phyloP scores from a whole-genome alignment of 2,329 filamentous ascomycete genomes.

The Fusarium zealandicum region DNA sequence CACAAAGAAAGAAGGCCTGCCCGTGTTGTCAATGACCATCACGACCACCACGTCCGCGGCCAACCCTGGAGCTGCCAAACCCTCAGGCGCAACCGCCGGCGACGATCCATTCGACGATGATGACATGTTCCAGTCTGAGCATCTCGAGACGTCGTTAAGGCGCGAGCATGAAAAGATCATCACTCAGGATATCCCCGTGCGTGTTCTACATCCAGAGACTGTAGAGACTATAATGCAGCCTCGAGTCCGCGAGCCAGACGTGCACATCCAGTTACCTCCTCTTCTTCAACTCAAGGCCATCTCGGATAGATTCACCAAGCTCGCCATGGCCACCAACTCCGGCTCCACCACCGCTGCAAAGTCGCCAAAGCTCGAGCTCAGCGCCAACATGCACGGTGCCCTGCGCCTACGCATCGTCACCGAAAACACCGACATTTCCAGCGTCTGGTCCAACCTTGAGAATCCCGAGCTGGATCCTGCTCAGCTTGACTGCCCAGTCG shows the following conservation, averaged over 20 bases:
- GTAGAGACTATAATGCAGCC: slow-evolving; percentile 97
- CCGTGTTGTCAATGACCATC: slow-evolving; percentile 89
- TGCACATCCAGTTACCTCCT: slow-evolving; percentile 89
- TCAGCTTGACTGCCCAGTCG: slow-evolving; percentile 74
- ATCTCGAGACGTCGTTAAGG: slow-evolving; percentile 63
- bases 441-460: slow-evolving; percentile 82
- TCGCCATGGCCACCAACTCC: slow-evolving; percentile 64
- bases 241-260: slow-evolving; percentile 86
- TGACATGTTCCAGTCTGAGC: slow-evolving; percentile 57
- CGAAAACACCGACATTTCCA: slow-evolving; percentile 84
- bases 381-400: slow-evolving; percentile 93
- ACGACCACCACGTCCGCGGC: slow-evolving; percentile 71
- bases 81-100: slow-evolving; percentile 35
- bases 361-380: slow-evolving; percentile 78
- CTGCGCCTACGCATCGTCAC: slow-evolving; percentile 81
- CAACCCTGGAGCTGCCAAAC: slow-evolving; percentile 44
- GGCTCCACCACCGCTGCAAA: slow-evolving; percentile 53
- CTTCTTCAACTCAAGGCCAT: slow-evolving; percentile 91
- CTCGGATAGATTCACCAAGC: slow-evolving; percentile 91
- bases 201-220: slow-evolving; percentile 80
- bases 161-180: slow-evolving; percentile 88
- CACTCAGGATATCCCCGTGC: slow-evolving; percentile 94
- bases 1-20: slow-evolving; percentile 89
- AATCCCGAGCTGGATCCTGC: slow-evolving; percentile 87
- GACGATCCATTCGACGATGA: slow-evolving; percentile 53